Evolutionary conservation across 225 moss, liverwort and hornwort species (phyloP).

Genomic region (Sphagnum tenellum): DNA sequence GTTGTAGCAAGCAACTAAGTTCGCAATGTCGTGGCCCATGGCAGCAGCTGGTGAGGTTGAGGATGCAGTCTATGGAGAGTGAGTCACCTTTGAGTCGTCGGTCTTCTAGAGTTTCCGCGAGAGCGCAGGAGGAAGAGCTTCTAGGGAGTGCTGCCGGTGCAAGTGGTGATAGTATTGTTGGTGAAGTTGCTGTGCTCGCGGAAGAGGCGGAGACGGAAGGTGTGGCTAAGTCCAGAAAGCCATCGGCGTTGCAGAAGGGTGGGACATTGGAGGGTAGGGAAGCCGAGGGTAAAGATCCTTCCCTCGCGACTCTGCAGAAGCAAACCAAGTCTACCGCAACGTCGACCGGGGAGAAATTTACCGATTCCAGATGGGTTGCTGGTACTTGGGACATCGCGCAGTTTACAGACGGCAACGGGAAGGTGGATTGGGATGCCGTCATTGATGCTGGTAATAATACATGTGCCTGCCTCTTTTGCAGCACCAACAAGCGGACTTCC

Average conservation of each 20-base stretch:
- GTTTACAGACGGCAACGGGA: slow-evolving; percentile 55
- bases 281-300: slow-evolving; percentile 71
- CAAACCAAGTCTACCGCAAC: background rate
- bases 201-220: slow-evolving; percentile 81
- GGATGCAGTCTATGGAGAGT: background rate
- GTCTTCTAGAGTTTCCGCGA: too few species aligned
- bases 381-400: slow-evolving; percentile 81
- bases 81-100: too few species aligned
- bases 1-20: background rate
- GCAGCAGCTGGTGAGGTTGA: background rate
- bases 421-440: slow-evolving; percentile 74
- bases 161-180: slow-evolving; percentile 62
- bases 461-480: too few species aligned
- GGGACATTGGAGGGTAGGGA: slow-evolving; percentile 51
- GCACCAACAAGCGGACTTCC: too few species aligned
- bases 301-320: slow-evolving; percentile 41
- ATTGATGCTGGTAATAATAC: slow-evolving; percentile 66
- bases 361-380: slow-evolving; percentile 65
- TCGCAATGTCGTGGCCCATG: background rate
- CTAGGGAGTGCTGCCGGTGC: slow-evolving; percentile 57
- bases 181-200: slow-evolving; percentile 60
- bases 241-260: slow-evolving; percentile 53
- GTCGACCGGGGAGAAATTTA: slow-evolving; percentile 15
- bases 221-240: slow-evolving; percentile 39
- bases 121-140: slow-evolving; percentile 12